Base-by-base conservation (phyloP, 306 rosid genomes). In the Dryas drummondii region DNA sequence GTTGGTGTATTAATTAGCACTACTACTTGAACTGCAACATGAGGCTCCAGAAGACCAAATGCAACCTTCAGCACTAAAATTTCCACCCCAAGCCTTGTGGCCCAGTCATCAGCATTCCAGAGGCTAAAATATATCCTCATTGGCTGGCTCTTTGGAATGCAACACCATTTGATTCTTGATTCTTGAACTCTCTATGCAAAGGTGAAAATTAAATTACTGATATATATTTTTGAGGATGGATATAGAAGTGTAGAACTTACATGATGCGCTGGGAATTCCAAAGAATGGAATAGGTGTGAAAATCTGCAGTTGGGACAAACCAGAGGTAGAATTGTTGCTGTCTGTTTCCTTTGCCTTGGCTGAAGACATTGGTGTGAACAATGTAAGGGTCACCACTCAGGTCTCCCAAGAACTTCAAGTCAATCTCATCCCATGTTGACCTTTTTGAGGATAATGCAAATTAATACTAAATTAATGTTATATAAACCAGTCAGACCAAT, bases 81-180 rank as follows among this genome's bases (percentile, higher is more conserved):
- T 89, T 4, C 94, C 97, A 0, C 97, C 96, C 17, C 22, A 22
- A 22, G 22, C 22, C 96, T 89, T 1, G 96, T 92, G 4, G 97
- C 97, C 97, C 91, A 92, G 32, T 92, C 97, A 64, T 92, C 96
- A 0, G 96, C 92, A 79, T 89, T 87, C 97, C 94, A 91, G 0
- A 91, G 71, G 66, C 92, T 91, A 0, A 92, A 86, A 47, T 87
- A 78, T 16, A 89, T 77, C 32, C 89, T 84, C 94, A 91, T 89
- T 2, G 91, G 67, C 19, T 91, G 94, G 1, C 59, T 50, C 80
- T 79, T 87, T 0, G 92, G 48, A 85, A 91, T 4, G 86, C 81
- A 6, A 89, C 75, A 11, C 94, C 94, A 0, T 13, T 58, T 0
- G 91, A 75, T 70, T 86, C 94, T 62, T 69, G 37, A 82, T 91